Conservation (phyloP, 192 early-diverging fungal genomes). For the Backusella tuberculispora region DNA sequence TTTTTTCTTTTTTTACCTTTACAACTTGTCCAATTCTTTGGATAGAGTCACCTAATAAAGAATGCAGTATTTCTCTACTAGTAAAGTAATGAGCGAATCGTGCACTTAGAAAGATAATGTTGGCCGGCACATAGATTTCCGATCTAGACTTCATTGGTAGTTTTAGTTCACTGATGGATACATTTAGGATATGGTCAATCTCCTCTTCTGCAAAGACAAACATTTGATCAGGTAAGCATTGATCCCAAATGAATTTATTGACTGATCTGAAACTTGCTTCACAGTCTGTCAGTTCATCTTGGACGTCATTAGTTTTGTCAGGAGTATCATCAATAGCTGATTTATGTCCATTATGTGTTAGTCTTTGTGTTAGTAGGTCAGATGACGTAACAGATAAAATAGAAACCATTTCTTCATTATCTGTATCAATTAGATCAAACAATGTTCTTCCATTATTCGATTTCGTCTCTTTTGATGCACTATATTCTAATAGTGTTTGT, state of each 20-base stretch:
- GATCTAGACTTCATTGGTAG: constrained; percentile 59
- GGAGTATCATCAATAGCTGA: neutral
- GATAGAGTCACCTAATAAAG: constrained; percentile 63
- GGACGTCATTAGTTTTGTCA: neutral
- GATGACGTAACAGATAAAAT: constrained; percentile 65
- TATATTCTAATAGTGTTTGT: constrained; percentile 72
- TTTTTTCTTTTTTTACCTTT: constrained; percentile 41
- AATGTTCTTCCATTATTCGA: constrained; percentile 75
- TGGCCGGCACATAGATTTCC: constrained; percentile 77
- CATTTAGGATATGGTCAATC: constrained; percentile 73
- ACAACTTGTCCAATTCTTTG: constrained; percentile 58
- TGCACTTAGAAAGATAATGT: constrained; percentile 86
- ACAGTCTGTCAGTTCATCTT: constrained; percentile 15
- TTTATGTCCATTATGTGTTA: constrained; percentile 15
- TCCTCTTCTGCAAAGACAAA: constrained; percentile 84
- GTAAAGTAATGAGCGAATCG: constrained; percentile 88
- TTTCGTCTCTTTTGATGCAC: constrained; percentile 70
- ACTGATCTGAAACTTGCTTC: constrained; percentile 42
- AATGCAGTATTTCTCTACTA: constrained; percentile 71
- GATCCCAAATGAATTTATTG: constrained; percentile 72
- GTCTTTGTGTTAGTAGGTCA: constrained; percentile 13
- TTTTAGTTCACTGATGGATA: constrained; percentile 67
- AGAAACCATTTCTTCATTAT: constrained; percentile 55
- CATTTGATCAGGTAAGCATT: constrained; percentile 90
- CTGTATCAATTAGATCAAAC: constrained; percentile 69